A percentile compares a stretch with the other conserved stretches of the same genome.
Evolutionary conservation across 2,329 filamentous ascomycete genomes (phyloP).

Genomic region (Magnaporthiopsis rhizophila): DNA sequence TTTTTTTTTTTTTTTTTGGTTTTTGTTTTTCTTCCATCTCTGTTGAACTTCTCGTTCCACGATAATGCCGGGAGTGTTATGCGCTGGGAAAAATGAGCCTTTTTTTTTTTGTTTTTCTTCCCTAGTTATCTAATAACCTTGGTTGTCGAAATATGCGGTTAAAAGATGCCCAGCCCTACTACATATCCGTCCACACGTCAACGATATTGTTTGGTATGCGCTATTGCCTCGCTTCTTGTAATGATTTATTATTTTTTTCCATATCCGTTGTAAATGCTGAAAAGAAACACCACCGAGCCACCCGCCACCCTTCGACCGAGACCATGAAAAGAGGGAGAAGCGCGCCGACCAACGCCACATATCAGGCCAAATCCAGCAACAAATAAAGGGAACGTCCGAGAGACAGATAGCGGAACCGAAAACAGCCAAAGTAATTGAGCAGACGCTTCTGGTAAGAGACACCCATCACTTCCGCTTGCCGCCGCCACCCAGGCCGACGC

Average conservation of each 20-base stretch:
- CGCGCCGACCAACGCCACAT: neutral
- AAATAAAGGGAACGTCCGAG: neutral
- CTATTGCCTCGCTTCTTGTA: neutral
- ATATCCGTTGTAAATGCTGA: neutral
- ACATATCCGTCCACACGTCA: neutral
- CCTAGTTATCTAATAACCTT: neutral
- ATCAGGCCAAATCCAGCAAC: neutral
- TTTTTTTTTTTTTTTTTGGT: neutral
- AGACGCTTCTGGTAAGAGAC: neutral
- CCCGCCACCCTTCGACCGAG: neutral
- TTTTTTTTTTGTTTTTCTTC: neutral
- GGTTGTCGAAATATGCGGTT: neutral
- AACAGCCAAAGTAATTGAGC: neutral
- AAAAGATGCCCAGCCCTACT: neutral
- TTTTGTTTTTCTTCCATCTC: neutral
- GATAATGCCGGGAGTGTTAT: neutral
- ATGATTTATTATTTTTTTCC: neutral
- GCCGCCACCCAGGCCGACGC: conserved; percentile 51
- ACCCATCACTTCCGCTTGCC: conserved; percentile 36
- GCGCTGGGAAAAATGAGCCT: neutral
- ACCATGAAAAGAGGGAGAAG: neutral
- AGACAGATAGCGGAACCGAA: neutral
- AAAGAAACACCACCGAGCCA: neutral
- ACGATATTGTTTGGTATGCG: neutral
- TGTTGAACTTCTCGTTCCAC: neutral